A percentile compares a stretch with the other conserved stretches of the same genome.
Evolutionary conservation across 225 moss, liverwort and hornwort genomes (phyloP).

Genomic region (Bryum argenteum): DNA sequence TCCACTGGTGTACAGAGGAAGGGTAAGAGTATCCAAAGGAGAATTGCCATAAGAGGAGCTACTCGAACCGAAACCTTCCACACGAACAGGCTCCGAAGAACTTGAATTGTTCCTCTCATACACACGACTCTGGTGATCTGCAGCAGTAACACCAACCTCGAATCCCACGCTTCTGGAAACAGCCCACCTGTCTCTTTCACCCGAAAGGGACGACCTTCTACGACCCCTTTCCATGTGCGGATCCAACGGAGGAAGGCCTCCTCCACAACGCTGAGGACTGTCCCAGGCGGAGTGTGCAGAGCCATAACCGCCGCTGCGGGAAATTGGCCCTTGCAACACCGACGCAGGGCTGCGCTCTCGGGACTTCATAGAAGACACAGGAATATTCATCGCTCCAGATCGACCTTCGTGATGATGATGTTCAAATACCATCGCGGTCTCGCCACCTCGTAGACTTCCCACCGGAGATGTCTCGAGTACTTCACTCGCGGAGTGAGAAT

Average conservation of each 20-base stretch:
- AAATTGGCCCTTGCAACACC: slow-evolving; percentile 68
- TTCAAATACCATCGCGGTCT: slow-evolving; percentile 54
- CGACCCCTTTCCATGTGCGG: slow-evolving; percentile 53
- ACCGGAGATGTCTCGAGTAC: slow-evolving; percentile 44
- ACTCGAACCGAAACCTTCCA: slow-evolving; percentile 51
- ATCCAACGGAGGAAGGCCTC: slow-evolving; percentile 79
- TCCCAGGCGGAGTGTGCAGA: slow-evolving; percentile 65
- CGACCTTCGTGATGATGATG: slow-evolving; percentile 34
- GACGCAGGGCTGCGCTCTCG: slow-evolving; percentile 79
- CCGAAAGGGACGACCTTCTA: slow-evolving; percentile 52
- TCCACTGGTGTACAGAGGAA: slow-evolving; percentile 46
- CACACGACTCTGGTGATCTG: slow-evolving; percentile 27
- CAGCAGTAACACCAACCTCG: slow-evolving; percentile 53
- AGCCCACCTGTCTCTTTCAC: slow-evolving; percentile 49
- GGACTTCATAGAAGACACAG: slow-evolving; percentile 45
- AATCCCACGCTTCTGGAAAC: slow-evolving; percentile 67
- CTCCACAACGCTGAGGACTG: slow-evolving; percentile 38
- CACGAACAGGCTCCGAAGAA: slow-evolving; percentile 36
- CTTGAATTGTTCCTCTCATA: slow-evolving; percentile 11
- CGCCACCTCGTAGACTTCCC: slow-evolving; percentile 50
- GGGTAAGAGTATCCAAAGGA: slow-evolving; percentile 41
- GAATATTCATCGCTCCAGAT: slow-evolving; percentile 57
- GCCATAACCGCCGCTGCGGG: slow-evolving; percentile 58
- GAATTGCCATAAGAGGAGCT: slow-evolving; percentile 26
- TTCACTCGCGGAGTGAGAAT: slow-evolving; percentile 45